These are phyloP conservation scores for Phytopythium mirpurense DNA, from an alignment of 352 stramenopile genomes.

Conservation along the genomic window DNA sequence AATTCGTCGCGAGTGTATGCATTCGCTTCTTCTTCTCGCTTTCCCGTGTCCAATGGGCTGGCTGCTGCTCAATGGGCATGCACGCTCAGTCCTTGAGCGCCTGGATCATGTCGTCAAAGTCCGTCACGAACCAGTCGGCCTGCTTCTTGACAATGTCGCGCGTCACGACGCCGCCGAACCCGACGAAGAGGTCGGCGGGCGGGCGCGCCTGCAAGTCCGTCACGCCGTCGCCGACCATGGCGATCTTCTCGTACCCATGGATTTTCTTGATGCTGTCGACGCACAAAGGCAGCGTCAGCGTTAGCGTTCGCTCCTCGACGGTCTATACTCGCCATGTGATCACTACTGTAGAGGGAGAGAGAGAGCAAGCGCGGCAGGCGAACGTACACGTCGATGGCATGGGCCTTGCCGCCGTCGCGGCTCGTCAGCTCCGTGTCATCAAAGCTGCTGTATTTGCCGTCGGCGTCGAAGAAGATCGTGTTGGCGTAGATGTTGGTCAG, in stretches of 20 bases:
- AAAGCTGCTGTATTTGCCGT: conserved; percentile 91
- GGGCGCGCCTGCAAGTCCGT: conserved; percentile 98
- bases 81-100: conserved; percentile 22
- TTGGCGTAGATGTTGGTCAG: conserved; percentile 97
- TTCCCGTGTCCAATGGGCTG: too few relatives aligned
- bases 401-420: conserved; percentile 71
- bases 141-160: conserved; percentile 91
- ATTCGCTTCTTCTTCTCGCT: too few relatives aligned
- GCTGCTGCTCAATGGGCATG: too few relatives aligned
- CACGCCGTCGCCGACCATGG: conserved; percentile 99
- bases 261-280: conserved; percentile 84
- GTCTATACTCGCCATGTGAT: too few relatives aligned
- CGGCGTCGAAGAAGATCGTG: conserved; percentile 92
- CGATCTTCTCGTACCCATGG: conserved; percentile 91
- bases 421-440: conserved; percentile 94
- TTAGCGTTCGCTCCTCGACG: too few relatives aligned
- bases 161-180: conserved; percentile 95
- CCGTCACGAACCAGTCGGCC: conserved; percentile 96
- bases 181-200: conserved; percentile 96
- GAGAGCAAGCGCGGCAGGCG: background rate
- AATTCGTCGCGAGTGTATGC: too few relatives aligned
- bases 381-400: conserved; percentile 67
- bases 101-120: conserved; percentile 91
- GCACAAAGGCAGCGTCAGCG: conserved; percentile 11
- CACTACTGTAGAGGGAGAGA: background rate